Evolutionary conservation across 2,329 filamentous ascomycete species (phyloP).

Genomic region (Tolypocladium ovalisporum): DNA sequence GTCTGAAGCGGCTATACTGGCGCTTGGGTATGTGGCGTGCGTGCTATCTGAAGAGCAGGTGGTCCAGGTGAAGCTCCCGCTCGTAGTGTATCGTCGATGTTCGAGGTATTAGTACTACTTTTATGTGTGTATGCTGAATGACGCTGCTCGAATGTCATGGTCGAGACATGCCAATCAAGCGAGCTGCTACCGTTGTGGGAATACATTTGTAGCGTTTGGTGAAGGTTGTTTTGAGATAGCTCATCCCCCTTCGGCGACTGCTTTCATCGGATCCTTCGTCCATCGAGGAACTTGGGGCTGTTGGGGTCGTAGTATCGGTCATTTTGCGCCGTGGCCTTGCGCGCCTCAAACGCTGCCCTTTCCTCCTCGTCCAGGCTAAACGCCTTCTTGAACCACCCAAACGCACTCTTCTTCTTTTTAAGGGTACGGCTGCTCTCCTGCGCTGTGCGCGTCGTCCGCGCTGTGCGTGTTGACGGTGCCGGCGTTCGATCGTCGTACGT

Average conservation of each 20-base stretch:
- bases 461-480: slow-evolving; percentile 13
- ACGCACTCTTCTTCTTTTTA: slow-evolving; percentile 58
- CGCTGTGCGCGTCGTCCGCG: background rate
- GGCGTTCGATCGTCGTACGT: slow-evolving; percentile 26
- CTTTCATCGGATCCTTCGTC: slow-evolving; percentile 30
- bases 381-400: slow-evolving; percentile 59
- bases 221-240: too few relatives aligned
- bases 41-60: background rate
- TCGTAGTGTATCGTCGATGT: background rate
- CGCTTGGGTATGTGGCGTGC: background rate
- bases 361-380: slow-evolving; percentile 56
- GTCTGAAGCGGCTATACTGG: background rate
- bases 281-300: slow-evolving; percentile 45
- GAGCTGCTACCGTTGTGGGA: background rate
- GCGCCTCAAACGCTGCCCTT: slow-evolving; percentile 46
- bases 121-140: background rate
- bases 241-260: slow-evolving; percentile 3
- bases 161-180: background rate
- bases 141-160: background rate
- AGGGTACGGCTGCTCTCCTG: slow-evolving; percentile 28
- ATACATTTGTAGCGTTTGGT: background rate
- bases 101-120: background rate
- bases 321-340: slow-evolving; percentile 32
- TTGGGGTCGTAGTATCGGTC: slow-evolving; percentile 39
- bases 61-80: background rate